Base-by-base conservation (phyloP, 2,329 filamentous ascomycete genomes). In the Neopestalotiopsis sp. region DNA sequence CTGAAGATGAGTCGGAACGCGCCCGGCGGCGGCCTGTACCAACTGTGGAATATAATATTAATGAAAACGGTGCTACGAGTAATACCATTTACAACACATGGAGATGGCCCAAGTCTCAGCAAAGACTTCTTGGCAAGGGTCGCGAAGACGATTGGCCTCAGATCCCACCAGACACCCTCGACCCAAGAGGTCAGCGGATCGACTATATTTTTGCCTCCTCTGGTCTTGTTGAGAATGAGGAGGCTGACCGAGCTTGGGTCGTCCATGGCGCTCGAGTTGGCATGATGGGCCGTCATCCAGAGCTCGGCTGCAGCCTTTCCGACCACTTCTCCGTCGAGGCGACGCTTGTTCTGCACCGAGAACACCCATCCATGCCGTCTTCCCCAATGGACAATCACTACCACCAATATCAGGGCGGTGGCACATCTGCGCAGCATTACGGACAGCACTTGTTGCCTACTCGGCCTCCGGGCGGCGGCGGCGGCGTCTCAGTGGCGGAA, bases 251-350 rank as follows among this genome's bases (percentile, higher is more conserved):
- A 69, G 76, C 78, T 59, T 98, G 95, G 94, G 83, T 88, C 13
- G 89, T 98, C 69, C 86, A 90, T 69, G 85, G 87, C 7, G 91
- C 89, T 3, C 87, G 89, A 64, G 92, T 99, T 1, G 91, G 92
- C 69, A 94, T 98, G 90, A 91, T 89, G 24, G 88, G 92, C 77
- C 90, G 93, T 10, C 95, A 98, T 79, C 93, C 94, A 0, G 89
- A 88, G 1, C 85, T 98, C 1, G 87, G 90, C 71, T 97, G 94
- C 81, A 97, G 94, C 1, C 85, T 98, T 32, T 98, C 94, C 74
- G 95, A 99, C 77, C 96, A 98, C 79, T 98, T 98, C 79, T 94
- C 94, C 28, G 92, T 98, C 66, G 92, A 95, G 78, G 91, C 93
- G 5, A 94, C 93, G 0, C 85, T 98, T 10, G 81, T 83, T 4